phyloP scores from a whole-genome alignment of 768 basidiomycete genomes.

The Psilocybe sp. region DNA sequence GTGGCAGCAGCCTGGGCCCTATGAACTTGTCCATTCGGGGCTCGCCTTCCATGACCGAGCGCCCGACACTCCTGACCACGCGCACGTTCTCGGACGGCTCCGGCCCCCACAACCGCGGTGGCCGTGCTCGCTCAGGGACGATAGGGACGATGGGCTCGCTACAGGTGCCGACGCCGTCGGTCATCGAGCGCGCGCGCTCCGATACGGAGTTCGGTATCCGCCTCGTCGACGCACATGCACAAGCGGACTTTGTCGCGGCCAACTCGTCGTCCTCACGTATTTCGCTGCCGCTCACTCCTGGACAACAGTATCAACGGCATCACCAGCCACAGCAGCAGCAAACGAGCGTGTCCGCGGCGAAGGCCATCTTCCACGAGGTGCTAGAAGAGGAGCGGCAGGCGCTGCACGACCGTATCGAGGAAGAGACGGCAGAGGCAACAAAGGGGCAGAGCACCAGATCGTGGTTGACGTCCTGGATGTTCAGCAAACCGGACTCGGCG shows the following conservation, averaged over 20 bases:
- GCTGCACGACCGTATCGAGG: constrained; percentile 47
- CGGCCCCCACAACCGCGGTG: constrained; percentile 1
- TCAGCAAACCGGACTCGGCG: constrained; percentile 34
- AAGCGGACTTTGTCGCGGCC: constrained; percentile 37
- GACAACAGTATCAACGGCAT: constrained; percentile 19
- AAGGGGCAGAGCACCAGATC: constrained; percentile 45
- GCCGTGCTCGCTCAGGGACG: constrained; percentile 32
- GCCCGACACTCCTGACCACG: constrained; percentile 17
- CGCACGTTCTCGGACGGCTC: constrained; percentile 31
- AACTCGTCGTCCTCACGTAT: constrained; percentile 34
- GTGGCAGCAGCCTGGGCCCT: constrained; percentile 24
- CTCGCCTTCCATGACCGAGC: constrained; percentile 26
- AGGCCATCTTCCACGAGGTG: constrained; percentile 67
- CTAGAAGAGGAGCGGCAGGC: constrained; percentile 68
- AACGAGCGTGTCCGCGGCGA: constrained; percentile 48
- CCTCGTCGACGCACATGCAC: constrained; percentile 40
- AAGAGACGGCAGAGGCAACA: constrained; percentile 44
- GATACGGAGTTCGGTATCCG: constrained; percentile 34
- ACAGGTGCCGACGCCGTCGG: constrained; percentile 20
- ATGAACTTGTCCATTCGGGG: constrained; percentile 19
- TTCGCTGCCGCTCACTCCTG: constrained; percentile 23
- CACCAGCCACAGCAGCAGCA: constrained; percentile 5
- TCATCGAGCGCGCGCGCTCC: constrained; percentile 25
- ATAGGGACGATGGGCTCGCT: constrained; percentile 29
- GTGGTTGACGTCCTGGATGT: constrained; percentile 70